Evolutionary conservation across 352 stramenopile species (phyloP), one percentile per base, ranked within the genome.

Genomic region (Phytophthora niederhauseri): DNA sequence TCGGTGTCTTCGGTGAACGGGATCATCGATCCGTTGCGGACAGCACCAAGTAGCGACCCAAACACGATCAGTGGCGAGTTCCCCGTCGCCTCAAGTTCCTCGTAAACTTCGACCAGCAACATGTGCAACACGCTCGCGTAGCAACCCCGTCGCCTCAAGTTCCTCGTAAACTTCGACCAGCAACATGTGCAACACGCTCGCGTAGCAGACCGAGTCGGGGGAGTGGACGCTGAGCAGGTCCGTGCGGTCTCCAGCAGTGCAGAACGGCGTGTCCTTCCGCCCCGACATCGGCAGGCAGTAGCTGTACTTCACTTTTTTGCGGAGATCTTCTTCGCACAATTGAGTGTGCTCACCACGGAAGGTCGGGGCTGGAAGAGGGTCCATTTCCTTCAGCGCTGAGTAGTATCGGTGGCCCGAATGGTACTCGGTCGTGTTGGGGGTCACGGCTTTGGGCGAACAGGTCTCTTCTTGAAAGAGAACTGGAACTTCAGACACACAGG

Each of bases 1-100:
- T 88, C 81, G 8, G 66, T 73, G 61, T 90, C 81, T 34, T 87
- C 79, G 2, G 79, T 85, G 68, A 79, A 90, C 11, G 79, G 73
- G 57, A 90, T 86, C 38, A 80, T 76, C 36, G 70, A 80, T 0
- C 57, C 66, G 55, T 86, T 78, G 22, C 79, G 77, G 17, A 90
- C 64, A 17, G 78, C 81, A 14, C 81, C 81, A 6, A 90, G 71
- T 28, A 90, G 53, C 15, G 81, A 79, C 24, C 81, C 79, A 55
- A 72, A 90, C 2, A 78, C 26, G 41, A 90, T 52, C 12, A 73
- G 57, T 22, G 81, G 79, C 20, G 59, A 58, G 2, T 65, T 76
- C 6, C 61, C 63, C 4, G 71, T 56, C 1, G 34, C 61, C 31
- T 73, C 7, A 14, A 88, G 53, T 55, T 88, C 75, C 14, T 77